Percentiles rank a stretch among this genome's conserved stretches.
phyloP scores from a whole-genome alignment of 2,329 filamentous ascomycete genomes.

The Alternaria tenuissima region DNA sequence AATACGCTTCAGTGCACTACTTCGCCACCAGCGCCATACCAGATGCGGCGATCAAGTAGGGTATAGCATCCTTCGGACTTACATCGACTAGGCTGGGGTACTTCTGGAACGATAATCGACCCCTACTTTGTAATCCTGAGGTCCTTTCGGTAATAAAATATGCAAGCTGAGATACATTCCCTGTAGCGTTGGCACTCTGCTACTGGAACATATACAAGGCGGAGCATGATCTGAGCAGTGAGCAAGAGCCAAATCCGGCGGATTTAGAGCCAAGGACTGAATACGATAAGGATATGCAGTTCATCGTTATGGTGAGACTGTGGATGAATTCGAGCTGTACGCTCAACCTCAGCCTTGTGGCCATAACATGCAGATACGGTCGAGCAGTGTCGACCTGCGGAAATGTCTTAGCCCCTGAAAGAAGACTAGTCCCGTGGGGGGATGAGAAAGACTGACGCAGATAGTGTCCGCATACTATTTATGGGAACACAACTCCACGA shows the following conservation, averaged over 20 bases:
- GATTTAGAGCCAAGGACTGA: not conserved
- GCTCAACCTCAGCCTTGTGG: conserved; percentile 5
- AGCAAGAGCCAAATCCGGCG: not conserved
- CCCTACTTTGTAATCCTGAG: not conserved
- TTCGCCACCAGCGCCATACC: conserved; percentile 4
- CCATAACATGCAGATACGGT: not conserved
- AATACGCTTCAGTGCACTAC: conserved; percentile 12
- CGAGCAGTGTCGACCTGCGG: not conserved
- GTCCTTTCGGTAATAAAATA: not conserved
- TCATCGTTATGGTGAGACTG: not conserved
- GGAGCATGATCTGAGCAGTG: not conserved
- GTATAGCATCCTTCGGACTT: not conserved
- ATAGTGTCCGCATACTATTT: conserved; percentile 1
- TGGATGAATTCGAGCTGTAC: not conserved
- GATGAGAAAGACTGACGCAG: not conserved
- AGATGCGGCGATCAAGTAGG: not conserved
- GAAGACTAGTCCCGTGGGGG: not conserved
- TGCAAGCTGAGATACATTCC: not conserved
- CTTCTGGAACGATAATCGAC: not conserved
- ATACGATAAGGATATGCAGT: not conserved
- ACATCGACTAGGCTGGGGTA: not conserved
- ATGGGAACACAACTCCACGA: not conserved
- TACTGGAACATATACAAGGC: not conserved
- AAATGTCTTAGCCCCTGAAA: conserved; percentile 3
- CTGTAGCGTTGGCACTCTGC: not conserved